Evolutionary conservation across 1,284 basidiomycete genomes (phyloP).

Genomic region (Mycena citricolor): DNA sequence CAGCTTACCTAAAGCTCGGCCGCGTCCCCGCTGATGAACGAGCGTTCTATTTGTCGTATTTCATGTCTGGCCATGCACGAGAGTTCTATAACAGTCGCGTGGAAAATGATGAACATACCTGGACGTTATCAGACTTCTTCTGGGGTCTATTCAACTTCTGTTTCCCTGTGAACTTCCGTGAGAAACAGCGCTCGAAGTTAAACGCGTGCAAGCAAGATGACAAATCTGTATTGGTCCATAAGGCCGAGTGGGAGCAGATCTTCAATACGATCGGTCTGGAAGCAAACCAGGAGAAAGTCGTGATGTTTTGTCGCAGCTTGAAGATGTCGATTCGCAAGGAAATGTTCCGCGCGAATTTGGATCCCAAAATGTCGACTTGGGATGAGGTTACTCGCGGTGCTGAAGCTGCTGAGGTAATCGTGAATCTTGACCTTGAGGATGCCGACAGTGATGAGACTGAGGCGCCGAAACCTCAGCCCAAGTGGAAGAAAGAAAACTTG

Average conservation of each 20-base stretch:
- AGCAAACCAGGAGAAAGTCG: slow-evolving; percentile 11
- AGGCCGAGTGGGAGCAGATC: slow-evolving; percentile 5
- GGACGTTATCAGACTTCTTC: slow-evolving; percentile 33
- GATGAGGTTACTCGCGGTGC: slow-evolving; percentile 3
- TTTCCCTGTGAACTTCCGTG: slow-evolving; percentile 40
- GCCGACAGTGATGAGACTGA: no score
- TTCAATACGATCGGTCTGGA: slow-evolving; percentile 10
- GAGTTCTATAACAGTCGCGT: slow-evolving; percentile 38
- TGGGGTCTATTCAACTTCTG: slow-evolving; percentile 42
- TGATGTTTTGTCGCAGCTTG: slow-evolving; percentile 12
- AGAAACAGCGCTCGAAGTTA: slow-evolving; percentile 16
- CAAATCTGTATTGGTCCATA: neutral
- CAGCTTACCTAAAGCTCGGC: slow-evolving; percentile 30
- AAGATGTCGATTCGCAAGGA: slow-evolving; percentile 1
- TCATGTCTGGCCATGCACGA: slow-evolving; percentile 37
- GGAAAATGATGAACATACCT: slow-evolving; percentile 21
- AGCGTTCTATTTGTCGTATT: slow-evolving; percentile 30
- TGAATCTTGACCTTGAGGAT: neutral
- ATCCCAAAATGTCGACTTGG: slow-evolving; percentile 3
- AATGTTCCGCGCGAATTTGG: slow-evolving; percentile 2
- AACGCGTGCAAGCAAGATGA: neutral
- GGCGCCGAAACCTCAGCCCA: no score
- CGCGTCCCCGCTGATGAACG: slow-evolving; percentile 23
- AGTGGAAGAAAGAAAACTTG: no score
- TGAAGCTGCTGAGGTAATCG: slow-evolving; percentile 1